Conservation (phyloP, 176 grass and related monocot species). For the Phoenix roebelenii region DNA sequence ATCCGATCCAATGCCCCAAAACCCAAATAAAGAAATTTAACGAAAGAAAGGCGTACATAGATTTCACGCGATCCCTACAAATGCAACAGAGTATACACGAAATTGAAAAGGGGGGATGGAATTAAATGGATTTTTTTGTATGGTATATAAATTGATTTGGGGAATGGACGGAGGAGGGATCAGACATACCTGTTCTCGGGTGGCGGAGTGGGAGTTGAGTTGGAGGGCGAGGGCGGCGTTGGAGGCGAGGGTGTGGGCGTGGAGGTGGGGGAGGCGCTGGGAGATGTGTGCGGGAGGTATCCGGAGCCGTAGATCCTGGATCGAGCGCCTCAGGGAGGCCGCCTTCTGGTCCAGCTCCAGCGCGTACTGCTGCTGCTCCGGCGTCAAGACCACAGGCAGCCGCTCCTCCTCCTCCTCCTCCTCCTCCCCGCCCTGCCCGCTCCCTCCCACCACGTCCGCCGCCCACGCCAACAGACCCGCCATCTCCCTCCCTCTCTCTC, state of each 20-base stretch:
- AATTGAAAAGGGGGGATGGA: no score
- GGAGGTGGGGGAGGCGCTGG: slow-evolving; percentile 77
- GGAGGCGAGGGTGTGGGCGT: slow-evolving; percentile 85
- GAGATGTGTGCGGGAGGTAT: slow-evolving; percentile 73
- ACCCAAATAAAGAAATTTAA: no score
- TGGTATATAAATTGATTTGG: background rate
- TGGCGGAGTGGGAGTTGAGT: slow-evolving; percentile 72
- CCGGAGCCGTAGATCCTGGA: slow-evolving; percentile 70
- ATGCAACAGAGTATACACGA: no score
- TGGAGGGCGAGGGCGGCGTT: slow-evolving; percentile 68
- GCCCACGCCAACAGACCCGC: slow-evolving; percentile 86
- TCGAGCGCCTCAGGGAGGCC: slow-evolving; percentile 47
- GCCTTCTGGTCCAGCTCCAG: slow-evolving; percentile 52
- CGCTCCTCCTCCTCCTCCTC: slow-evolving; percentile 25
- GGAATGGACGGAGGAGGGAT: background rate
- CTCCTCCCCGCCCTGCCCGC: slow-evolving; percentile 25
- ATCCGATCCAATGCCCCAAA: no score
- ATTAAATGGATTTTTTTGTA: background rate
- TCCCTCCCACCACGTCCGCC: slow-evolving; percentile 65
- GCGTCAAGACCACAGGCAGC: slow-evolving; percentile 48
- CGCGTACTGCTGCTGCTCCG: slow-evolving; percentile 54
- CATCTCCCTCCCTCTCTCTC: slow-evolving; percentile 19
- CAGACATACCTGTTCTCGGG: slow-evolving; percentile 51
- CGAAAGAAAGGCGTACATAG: no score
- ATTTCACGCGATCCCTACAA: no score